Percentiles rank a stretch among this genome's conserved stretches.
Conservation (phyloP, 768 basidiomycete genomes). For the Suillus ampliporus region DNA sequence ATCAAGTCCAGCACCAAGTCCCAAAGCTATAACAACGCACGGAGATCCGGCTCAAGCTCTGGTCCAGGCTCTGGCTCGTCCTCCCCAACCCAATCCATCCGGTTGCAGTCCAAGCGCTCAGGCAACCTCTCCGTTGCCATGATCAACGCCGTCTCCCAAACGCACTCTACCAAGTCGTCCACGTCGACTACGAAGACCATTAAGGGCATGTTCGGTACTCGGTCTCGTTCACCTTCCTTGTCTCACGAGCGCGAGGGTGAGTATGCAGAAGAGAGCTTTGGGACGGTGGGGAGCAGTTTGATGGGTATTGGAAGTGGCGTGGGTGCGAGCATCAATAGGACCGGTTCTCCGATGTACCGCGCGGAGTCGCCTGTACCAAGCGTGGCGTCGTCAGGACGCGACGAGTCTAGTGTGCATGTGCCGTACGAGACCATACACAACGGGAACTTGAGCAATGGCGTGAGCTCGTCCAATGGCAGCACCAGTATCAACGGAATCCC, state of each 20-base stretch:
- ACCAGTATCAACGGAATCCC: conserved; percentile 15
- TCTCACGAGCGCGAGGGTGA: conserved; percentile 36
- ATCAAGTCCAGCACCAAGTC: neutral
- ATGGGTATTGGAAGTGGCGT: neutral
- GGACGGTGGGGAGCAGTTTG: conserved; percentile 58
- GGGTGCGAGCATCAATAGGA: conserved; percentile 1
- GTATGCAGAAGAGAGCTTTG: conserved; percentile 59
- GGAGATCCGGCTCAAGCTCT: neutral
- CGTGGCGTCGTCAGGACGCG: conserved; percentile 5
- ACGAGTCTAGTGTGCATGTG: neutral
- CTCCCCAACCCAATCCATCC: conserved; percentile 1
- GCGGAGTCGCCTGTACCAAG: conserved; percentile 12
- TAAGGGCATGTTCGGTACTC: conserved; percentile 60
- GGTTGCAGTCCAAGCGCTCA: neutral
- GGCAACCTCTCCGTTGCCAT: neutral
- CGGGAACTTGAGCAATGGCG: neutral
- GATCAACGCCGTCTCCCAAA: neutral
- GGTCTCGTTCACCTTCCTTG: conserved; percentile 57
- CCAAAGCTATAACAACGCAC: neutral
- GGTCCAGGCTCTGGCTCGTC: neutral
- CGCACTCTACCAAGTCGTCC: conserved; percentile 3
- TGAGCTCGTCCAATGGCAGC: neutral
- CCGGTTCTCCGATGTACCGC: neutral
- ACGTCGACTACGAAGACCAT: conserved; percentile 55
- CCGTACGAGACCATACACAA: neutral